These are phyloP conservation scores for Melampsora larici-populina DNA, from an alignment of 1,284 basidiomycete genomes.

Conservation along the genomic window DNA sequence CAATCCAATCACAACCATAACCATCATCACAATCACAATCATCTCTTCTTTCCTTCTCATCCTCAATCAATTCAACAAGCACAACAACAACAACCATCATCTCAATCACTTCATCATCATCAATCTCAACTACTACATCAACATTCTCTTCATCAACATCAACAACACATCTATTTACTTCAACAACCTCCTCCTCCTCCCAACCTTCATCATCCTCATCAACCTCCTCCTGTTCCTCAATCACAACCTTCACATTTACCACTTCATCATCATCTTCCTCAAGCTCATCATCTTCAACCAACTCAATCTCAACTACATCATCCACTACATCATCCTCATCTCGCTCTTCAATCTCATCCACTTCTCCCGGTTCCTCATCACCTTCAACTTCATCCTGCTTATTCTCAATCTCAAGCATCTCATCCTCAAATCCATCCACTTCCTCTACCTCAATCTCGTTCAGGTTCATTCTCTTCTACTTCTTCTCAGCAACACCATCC, in stretches of 20 bases:
- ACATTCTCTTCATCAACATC: not conserved
- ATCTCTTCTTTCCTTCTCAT: not conserved
- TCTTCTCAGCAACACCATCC: conserved; percentile 1
- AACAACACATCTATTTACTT: not conserved
- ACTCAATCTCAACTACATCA: not conserved
- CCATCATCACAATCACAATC: not conserved
- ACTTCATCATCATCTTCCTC: conserved; percentile 6
- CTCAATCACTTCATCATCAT: not conserved
- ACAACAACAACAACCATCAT: not conserved
- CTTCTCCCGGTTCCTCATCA: not conserved
- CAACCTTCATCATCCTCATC: not conserved
- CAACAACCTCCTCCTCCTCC: conserved; percentile 1
- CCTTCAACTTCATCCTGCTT: conserved; percentile 2
- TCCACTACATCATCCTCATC: not conserved
- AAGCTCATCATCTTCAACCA: not conserved
- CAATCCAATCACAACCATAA: not conserved
- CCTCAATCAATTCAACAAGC: conserved; percentile 1
- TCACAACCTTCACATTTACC: not conserved
- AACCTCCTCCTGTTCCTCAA: not conserved
- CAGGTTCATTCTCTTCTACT: not conserved
- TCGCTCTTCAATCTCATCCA: conserved; percentile 5
- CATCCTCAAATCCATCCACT: conserved; percentile 15
- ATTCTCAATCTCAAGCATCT: conserved; percentile 6
- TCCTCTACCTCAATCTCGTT: not conserved
- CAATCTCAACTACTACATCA: not conserved